Percentiles rank a stretch among this genome's conserved stretches.
These are phyloP conservation scores for Paecilomyces formosus DNA, from an alignment of 2,329 filamentous ascomycete genomes.

Conservation along the genomic window DNA sequence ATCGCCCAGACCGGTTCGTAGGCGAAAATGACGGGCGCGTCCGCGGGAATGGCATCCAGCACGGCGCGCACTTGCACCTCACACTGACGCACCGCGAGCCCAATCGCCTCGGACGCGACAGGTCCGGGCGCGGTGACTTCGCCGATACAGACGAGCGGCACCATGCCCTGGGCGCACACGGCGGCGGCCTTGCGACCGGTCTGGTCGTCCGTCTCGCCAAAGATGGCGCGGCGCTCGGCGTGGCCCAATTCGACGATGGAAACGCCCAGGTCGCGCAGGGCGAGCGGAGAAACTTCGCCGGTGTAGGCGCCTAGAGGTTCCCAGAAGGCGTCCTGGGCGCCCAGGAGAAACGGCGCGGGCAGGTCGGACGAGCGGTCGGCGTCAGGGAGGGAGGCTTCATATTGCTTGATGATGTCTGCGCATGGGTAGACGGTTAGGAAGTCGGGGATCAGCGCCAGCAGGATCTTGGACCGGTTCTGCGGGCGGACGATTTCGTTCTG, in stretches of 20 bases:
- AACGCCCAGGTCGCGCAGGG: slow-evolving; percentile 61
- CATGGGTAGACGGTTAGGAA: slow-evolving; percentile 57
- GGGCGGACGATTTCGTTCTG: slow-evolving; percentile 38
- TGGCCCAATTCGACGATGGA: slow-evolving; percentile 72
- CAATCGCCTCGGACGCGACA: slow-evolving; percentile 42
- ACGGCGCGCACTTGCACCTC: slow-evolving; percentile 58
- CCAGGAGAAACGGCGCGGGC: slow-evolving; percentile 51
- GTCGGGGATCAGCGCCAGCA: slow-evolving; percentile 73
- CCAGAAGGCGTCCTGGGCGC: slow-evolving; percentile 69
- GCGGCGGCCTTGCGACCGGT: slow-evolving; percentile 64
- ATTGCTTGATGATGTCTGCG: slow-evolving; percentile 30
- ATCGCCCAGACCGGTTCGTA: slow-evolving; percentile 91
- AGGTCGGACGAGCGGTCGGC: slow-evolving; percentile 35
- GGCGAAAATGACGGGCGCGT: slow-evolving; percentile 66
- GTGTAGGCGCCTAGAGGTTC: slow-evolving; percentile 68
- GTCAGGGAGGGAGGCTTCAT: slow-evolving; percentile 25
- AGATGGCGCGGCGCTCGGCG: slow-evolving; percentile 65
- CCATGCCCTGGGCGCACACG: slow-evolving; percentile 59
- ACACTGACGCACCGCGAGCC: slow-evolving; percentile 59
- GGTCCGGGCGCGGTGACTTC: slow-evolving; percentile 51
- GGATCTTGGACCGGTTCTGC: slow-evolving; percentile 44
- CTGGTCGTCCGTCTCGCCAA: slow-evolving; percentile 64
- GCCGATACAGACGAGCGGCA: slow-evolving; percentile 74
- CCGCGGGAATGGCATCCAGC: slow-evolving; percentile 51
- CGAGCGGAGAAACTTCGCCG: slow-evolving; percentile 65